Conservation (phyloP, 164 flowering plant species). For the Paratinospora sagittata region DNA sequence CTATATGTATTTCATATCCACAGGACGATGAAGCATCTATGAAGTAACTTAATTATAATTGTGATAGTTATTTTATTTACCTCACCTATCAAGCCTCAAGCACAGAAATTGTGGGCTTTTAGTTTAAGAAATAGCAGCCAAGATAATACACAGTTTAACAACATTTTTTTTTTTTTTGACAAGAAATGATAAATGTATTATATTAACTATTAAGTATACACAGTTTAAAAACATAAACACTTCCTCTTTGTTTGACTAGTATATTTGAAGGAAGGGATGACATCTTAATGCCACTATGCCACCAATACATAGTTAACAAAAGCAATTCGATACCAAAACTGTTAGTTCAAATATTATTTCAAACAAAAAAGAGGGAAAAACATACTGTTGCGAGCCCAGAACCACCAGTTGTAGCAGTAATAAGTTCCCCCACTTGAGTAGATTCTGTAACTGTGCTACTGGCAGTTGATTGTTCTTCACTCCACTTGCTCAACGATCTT, state of each 20-base stretch:
- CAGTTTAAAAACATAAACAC: neutral
- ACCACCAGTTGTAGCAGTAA: conserved; percentile 29
- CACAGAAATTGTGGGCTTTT: neutral
- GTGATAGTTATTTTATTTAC: neutral
- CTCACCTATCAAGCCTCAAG: neutral
- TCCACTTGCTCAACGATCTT: conserved; percentile 76
- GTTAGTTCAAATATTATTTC: neutral
- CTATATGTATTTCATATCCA: neutral
- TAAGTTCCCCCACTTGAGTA: conserved; percentile 66
- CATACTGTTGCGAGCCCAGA: conserved; percentile 41
- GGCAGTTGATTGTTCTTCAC: conserved; percentile 60
- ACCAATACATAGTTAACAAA: neutral
- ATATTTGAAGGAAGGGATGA: neutral
- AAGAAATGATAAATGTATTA: too few relatives aligned
- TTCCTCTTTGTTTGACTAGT: neutral
- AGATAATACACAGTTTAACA: neutral
- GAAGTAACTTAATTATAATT: neutral
- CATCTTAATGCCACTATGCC: neutral
- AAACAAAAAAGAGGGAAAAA: conserved; percentile 1
- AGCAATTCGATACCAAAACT: neutral
- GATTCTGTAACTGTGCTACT: conserved; percentile 65
- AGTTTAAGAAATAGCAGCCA: neutral
- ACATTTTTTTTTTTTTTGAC: too few relatives aligned
- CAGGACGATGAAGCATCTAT: neutral
- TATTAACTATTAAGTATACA: too few relatives aligned